Percentiles rank a stretch among this genome's conserved stretches.
Conservation (phyloP, 257 asterid genomes). For the Thymus mandschuricus region DNA sequence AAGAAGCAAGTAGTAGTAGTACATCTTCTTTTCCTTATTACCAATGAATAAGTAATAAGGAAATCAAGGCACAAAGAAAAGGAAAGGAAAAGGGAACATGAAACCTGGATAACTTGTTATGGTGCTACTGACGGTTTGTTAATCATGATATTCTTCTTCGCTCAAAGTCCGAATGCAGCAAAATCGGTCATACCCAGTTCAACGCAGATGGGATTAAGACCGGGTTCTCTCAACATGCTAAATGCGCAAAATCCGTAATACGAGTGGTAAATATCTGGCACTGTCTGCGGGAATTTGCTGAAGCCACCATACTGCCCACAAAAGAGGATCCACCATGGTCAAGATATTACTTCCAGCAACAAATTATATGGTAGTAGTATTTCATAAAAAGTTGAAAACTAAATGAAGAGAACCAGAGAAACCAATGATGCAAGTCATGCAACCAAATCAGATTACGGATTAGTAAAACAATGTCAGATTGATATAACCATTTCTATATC, state of each 20-base stretch:
- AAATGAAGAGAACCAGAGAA: neutral
- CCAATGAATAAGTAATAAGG: too few relatives aligned
- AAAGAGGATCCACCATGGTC: neutral
- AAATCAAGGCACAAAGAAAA: too few relatives aligned
- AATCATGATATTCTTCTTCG: neutral
- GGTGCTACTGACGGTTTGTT: neutral
- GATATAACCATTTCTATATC: neutral
- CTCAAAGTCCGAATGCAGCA: slow-evolving; percentile 53
- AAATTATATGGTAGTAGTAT: neutral
- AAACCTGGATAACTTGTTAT: neutral
- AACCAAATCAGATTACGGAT: neutral
- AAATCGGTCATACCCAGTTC: slow-evolving; percentile 70
- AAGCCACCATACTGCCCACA: slow-evolving; percentile 85
- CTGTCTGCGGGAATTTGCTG: slow-evolving; percentile 73
- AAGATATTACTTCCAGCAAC: neutral
- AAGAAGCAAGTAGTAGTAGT: too few relatives aligned
- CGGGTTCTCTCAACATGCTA: slow-evolving; percentile 79
- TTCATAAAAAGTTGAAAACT: neutral
- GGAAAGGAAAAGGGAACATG: neutral
- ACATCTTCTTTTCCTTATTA: too few relatives aligned
- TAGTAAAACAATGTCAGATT: neutral
- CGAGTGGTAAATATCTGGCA: slow-evolving; percentile 92
- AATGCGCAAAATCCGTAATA: slow-evolving; percentile 84
- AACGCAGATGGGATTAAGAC: slow-evolving; percentile 53
- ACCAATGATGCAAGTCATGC: neutral